Percentiles rank a stretch among this genome's conserved stretches.
phyloP scores from a whole-genome alignment of 352 stramenopile genomes.

The Globisporangium parvum region DNA sequence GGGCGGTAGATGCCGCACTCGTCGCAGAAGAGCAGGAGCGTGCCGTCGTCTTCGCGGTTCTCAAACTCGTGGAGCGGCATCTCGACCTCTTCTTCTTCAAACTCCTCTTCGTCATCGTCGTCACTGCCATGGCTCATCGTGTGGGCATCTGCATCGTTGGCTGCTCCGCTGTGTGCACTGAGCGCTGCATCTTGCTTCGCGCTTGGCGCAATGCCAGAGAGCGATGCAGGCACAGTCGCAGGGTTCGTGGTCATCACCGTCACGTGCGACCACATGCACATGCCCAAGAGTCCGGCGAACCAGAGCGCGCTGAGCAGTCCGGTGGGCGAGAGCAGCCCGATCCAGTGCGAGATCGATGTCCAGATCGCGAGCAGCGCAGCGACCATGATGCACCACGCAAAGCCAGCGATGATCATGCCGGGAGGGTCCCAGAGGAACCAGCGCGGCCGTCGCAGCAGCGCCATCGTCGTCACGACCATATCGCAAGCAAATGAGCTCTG shows the following conservation, averaged over 20 bases:
- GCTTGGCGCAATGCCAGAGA: constrained; percentile 16
- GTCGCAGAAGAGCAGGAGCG: constrained; percentile 76
- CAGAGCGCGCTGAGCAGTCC: constrained; percentile 35
- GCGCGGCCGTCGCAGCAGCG: constrained; percentile 1
- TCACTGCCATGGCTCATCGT: background rate
- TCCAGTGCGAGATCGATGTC: constrained; percentile 45
- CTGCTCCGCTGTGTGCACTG: background rate
- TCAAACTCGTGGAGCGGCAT: constrained; percentile 66
- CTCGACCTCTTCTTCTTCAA: constrained; percentile 48
- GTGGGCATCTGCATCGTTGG: constrained; percentile 11
- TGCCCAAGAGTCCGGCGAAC: constrained; percentile 49
- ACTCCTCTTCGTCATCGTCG: constrained; percentile 16
- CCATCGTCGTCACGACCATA: background rate
- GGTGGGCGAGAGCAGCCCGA: constrained; percentile 43
- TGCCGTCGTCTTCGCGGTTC: constrained; percentile 62
- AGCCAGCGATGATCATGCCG: constrained; percentile 55
- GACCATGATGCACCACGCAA: constrained; percentile 54
- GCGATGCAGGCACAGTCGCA: constrained; percentile 50
- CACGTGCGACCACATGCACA: constrained; percentile 70
- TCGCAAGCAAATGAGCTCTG: background rate
- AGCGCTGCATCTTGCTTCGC: background rate
- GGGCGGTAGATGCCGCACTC: constrained; percentile 73
- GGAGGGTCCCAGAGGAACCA: constrained; percentile 66
- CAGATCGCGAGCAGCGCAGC: constrained; percentile 34
- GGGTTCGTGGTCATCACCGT: constrained; percentile 76